phyloP scores from a whole-genome alignment of 2,329 filamentous ascomycete species.

The Podosphaera leucotricha region DNA sequence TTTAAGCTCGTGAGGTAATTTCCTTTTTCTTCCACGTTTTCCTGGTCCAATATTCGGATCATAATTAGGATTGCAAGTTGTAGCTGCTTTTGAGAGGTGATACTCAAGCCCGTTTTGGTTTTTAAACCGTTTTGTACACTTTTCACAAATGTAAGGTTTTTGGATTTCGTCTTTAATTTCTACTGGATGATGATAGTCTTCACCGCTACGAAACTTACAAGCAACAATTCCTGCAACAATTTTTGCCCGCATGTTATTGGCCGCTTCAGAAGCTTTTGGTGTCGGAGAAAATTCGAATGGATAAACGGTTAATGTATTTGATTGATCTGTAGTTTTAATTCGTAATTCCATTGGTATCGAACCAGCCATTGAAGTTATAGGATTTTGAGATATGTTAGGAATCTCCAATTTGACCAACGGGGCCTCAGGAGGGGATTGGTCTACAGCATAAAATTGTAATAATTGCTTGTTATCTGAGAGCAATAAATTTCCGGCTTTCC shows the following conservation, averaged over 20 bases:
- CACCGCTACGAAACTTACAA: slow-evolving; percentile 3
- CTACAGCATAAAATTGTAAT: slow-evolving; percentile 8
- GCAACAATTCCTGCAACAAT: slow-evolving; percentile 10
- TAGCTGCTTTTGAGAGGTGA: slow-evolving; percentile 13
- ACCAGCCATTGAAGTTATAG: slow-evolving; percentile 10
- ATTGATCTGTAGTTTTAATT: slow-evolving; percentile 5
- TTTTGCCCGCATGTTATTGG: slow-evolving; percentile 11
- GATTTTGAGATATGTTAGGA: slow-evolving; percentile 7
- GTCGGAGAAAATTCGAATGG: slow-evolving; percentile 9
- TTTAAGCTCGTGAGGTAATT: not conserved
- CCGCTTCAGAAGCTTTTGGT: slow-evolving; percentile 4
- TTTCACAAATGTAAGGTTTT: slow-evolving; percentile 13
- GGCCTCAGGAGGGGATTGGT: slow-evolving; percentile 3
- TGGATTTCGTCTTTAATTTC: slow-evolving; percentile 5
- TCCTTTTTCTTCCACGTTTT: slow-evolving; percentile 1
- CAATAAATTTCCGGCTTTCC: slow-evolving; percentile 10
- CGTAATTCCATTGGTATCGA: slow-evolving; percentile 15
- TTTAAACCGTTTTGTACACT: slow-evolving; percentile 13
- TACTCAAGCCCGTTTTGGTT: slow-evolving; percentile 16
- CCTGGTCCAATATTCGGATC: slow-evolving; percentile 4
- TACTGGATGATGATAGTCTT: slow-evolving; percentile 3
- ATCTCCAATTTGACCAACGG: slow-evolving; percentile 7
- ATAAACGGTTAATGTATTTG: slow-evolving; percentile 5
- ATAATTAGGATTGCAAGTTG: slow-evolving; percentile 14
- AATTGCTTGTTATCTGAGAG: slow-evolving; percentile 8